phyloP scores from a whole-genome alignment of 179 eudicot species.

The Silene coronaria region DNA sequence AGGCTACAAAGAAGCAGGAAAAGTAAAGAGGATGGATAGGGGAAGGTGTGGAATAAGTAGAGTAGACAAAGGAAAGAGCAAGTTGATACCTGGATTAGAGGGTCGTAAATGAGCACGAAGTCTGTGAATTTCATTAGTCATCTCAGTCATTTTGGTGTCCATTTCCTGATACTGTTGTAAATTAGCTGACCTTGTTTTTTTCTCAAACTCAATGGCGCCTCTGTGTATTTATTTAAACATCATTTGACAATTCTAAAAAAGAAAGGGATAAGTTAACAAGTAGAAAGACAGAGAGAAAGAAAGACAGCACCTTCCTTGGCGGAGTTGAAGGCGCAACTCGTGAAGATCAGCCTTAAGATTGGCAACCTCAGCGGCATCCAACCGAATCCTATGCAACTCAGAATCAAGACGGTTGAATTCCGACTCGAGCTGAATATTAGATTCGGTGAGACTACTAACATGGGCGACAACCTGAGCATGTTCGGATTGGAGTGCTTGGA shows the following conservation, averaged over 20 bases:
- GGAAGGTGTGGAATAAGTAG: background rate
- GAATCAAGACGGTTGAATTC: constrained; percentile 35
- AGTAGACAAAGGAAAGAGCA: background rate
- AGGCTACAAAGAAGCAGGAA: constrained; percentile 32
- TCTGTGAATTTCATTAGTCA: constrained; percentile 56
- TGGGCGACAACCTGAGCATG: constrained; percentile 41
- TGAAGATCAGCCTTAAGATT: constrained; percentile 52
- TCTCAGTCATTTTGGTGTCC: constrained; percentile 51
- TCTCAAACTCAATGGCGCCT: constrained; percentile 77
- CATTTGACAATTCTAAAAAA: too few relatives aligned
- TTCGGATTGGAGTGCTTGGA: constrained; percentile 36
- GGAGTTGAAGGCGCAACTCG: constrained; percentile 44
- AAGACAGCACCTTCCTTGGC: constrained; percentile 55
- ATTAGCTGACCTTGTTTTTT: constrained; percentile 47
- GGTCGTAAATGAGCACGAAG: constrained; percentile 54
- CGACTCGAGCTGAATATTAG: constrained; percentile 33
- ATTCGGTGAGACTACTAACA: constrained; percentile 34
- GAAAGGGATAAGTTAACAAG: background rate
- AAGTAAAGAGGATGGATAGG: background rate
- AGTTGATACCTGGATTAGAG: constrained; percentile 44
- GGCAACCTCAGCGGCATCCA: constrained; percentile 32
- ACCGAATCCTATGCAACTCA: constrained; percentile 32
- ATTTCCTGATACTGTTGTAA: constrained; percentile 47
- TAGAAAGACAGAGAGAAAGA: background rate
- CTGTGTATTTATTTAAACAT: too few relatives aligned